Evolutionary conservation across 2,329 filamentous ascomycete species (phyloP), one percentile per base, ranked within the genome.

Genomic region (Gaeumannomyces sp.): DNA sequence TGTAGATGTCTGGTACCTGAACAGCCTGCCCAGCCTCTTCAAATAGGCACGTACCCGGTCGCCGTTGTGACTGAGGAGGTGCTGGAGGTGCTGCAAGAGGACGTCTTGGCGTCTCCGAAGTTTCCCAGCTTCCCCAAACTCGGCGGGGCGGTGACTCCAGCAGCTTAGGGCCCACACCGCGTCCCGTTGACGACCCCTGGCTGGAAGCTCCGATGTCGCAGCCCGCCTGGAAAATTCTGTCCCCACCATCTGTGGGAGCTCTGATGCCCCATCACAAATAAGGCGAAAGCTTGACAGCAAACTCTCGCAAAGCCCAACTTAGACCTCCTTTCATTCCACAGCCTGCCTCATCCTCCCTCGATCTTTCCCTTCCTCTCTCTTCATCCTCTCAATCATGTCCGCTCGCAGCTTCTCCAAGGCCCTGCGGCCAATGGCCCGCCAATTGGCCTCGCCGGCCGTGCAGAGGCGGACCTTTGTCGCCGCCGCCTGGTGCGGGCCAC

Each of bases 361-460:
- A 69, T 27, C 22, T 4, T 57, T 56, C 25, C 56, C 35, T 56
- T 31, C 16, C 19, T 33, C n/a, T 6, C 2, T 25, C 35, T 56
- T 22, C 11, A 45, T 63, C 70, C 67, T 69, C 71, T 72, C 79
- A 79, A 85, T 78, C 81, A 93, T 94, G 91, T 89, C 91, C 77
- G 91, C 90, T 74, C 85, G 89, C 81, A 87, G 81, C 81, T 83
- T 92, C 82, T 85, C 85, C 74, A 88, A 85, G 82, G 83, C 86
- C 76, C 79, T 89, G 73, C 85, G 86, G 75, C 83, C 84, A 73
- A 76, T 87, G 78, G 82, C 84, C 74, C 86, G 85, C 78, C 86
- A 89, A 79, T 80, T 88, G 78, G 81, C 79, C 72, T 79, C 84
- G 69, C 84, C 86, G 71, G 81, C 81, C 70, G 78, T 82, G 65